Base-by-base conservation (phyloP, 805 yeast genomes). In the Pachysolen tannophilus region DNA sequence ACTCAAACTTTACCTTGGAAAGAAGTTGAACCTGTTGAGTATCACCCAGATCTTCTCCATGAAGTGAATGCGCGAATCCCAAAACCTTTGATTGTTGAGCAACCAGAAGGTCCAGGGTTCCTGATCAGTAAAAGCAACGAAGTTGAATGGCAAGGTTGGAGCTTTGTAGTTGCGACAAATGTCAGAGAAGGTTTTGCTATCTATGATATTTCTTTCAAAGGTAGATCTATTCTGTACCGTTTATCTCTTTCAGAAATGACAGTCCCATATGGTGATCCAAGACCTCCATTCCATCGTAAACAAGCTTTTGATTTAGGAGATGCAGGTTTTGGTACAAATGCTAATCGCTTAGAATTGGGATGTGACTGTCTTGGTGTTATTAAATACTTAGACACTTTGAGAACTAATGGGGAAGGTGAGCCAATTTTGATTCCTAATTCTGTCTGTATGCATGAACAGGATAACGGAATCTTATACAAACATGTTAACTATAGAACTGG, bases 281-380 rank as follows among this genome's bases (percentile, higher is more conserved):
- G 88, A 60, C 77, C 78, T 30, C 92, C 92, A 44, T 79, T 69
- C 64, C 87, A 81, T 61, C 74, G 90, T 69, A 82, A 83, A 63
- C 88, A 81, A 64, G 92, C 92, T 24, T 82, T 82, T 46, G 92
- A 82, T 59, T 68, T 82, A 52, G 92, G 92, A 56, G 92, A 83
- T 59, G 74, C 81, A 63, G 92, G 94, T 17, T 82, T 82, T 44
- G 92, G 92, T 59, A 72, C 66, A 43, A 71, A 68, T 42, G 87
- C 83, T 46, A 80, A 82, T 63, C 68, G 71, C 34, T 67, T 82
- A 52, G 65, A 60, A 35, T 67, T 82, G 44, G 92, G 92, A 37
- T 82, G 92, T 61, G 88, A 82, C 62, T 82, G 92, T 69, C 67
- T 82, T 33, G 92, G 92, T 49, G 76, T 75, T 40, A 81, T 82